A percentile compares a stretch with the other conserved stretches of the same genome.
phyloP scores from a whole-genome alignment of 2,329 filamentous ascomycete genomes.

The Apiospora marii region DNA sequence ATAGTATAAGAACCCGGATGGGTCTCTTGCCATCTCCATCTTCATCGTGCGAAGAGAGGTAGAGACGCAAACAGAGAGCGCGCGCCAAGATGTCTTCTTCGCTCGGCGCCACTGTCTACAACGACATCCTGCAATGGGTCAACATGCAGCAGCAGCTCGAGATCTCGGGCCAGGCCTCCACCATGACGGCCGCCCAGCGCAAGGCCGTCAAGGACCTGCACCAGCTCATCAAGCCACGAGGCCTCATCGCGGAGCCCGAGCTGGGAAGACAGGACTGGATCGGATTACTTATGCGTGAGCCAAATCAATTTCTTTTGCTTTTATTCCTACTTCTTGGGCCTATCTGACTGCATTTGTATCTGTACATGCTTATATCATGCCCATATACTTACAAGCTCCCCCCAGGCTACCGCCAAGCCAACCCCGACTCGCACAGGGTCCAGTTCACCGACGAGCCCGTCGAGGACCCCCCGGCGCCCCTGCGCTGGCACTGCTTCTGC shows the following conservation, averaged over 20 bases:
- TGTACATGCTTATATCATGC: neutral
- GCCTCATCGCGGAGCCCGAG: slow-evolving; percentile 34
- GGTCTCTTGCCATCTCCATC: neutral
- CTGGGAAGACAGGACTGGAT: slow-evolving; percentile 48
- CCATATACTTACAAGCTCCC: neutral
- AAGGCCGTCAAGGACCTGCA: slow-evolving; percentile 52
- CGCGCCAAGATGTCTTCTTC: neutral
- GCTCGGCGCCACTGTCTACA: slow-evolving; percentile 30
- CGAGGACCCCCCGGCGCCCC: slow-evolving; percentile 23
- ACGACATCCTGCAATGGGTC: slow-evolving; percentile 37
- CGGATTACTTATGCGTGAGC: slow-evolving; percentile 47
- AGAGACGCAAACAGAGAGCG: neutral
- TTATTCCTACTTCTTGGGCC: neutral
- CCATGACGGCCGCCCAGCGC: slow-evolving; percentile 48
- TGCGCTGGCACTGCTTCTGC: slow-evolving; percentile 39
- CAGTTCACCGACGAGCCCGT: slow-evolving; percentile 34
- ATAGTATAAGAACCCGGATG: neutral
- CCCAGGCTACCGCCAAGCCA: slow-evolving; percentile 32
- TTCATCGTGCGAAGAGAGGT: neutral
- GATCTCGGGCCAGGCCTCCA: slow-evolving; percentile 41
- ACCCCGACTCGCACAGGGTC: slow-evolving; percentile 26
- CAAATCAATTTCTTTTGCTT: neutral
- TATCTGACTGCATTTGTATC: neutral
- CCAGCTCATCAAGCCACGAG: slow-evolving; percentile 30
- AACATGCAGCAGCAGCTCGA: slow-evolving; percentile 47